Evolutionary conservation across 176 grass and related monocot species (phyloP).

Genomic region (Zoysia japonica): DNA sequence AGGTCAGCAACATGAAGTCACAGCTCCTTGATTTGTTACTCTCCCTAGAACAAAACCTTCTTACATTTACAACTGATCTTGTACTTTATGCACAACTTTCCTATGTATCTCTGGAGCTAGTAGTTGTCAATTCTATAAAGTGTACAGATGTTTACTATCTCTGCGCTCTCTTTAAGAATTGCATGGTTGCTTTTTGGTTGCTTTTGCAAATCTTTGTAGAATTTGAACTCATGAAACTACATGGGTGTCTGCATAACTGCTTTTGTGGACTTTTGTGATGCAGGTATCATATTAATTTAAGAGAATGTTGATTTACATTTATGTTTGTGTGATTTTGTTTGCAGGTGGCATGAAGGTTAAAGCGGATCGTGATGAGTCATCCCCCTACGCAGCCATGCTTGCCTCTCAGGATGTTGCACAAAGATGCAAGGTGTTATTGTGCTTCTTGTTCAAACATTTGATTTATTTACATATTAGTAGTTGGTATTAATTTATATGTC

Average conservation of each 20-base stretch:
- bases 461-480: neutral
- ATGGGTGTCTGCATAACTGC: neutral
- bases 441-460: neutral
- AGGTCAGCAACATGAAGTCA: neutral
- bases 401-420: constrained; percentile 83
- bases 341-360: constrained; percentile 96
- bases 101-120: neutral
- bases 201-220: neutral
- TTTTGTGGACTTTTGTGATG: neutral
- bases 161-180: neutral
- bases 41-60: neutral
- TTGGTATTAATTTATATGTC: neutral
- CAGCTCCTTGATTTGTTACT: neutral
- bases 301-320: neutral
- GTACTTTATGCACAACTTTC: neutral
- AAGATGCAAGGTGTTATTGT: constrained; percentile 81
- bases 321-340: neutral
- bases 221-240: neutral
- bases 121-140: neutral
- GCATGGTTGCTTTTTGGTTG: neutral
- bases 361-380: constrained; percentile 89
- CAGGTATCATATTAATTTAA: neutral
- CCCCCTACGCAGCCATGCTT: constrained; percentile 94
- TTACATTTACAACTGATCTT: neutral
- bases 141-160: neutral